A percentile compares a stretch with the other conserved stretches of the same genome.
phyloP scores from a whole-genome alignment of 305 asterid genomes.

The Fraxinus paxiana region DNA sequence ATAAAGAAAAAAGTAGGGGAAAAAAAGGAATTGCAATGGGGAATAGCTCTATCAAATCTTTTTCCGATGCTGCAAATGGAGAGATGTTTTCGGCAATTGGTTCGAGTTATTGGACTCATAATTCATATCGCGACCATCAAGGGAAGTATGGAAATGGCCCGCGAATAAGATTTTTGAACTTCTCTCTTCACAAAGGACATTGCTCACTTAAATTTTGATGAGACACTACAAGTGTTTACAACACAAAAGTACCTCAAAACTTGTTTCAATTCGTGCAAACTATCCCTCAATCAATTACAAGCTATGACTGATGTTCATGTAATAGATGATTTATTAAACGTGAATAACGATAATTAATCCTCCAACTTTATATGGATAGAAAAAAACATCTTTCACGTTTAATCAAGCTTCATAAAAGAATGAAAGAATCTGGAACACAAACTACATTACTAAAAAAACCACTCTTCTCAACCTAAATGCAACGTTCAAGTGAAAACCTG shows the following conservation, averaged over 20 bases:
- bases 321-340: background rate
- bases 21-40: slow-evolving; percentile 35
- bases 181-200: background rate
- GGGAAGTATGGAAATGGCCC: background rate
- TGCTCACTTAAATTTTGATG: background rate
- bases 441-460: background rate
- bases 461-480: background rate
- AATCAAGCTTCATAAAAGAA: background rate
- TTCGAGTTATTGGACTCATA: slow-evolving; percentile 13
- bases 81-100: slow-evolving; percentile 23
- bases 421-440: background rate
- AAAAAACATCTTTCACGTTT: background rate
- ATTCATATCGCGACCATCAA: background rate
- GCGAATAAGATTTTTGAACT: background rate
- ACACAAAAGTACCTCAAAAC: background rate
- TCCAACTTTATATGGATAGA: background rate
- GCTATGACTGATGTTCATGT: background rate
- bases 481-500: background rate
- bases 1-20: background rate
- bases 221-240: background rate
- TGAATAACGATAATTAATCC: background rate
- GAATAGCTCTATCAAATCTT: slow-evolving; percentile 47
- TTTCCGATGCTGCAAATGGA: slow-evolving; percentile 28
- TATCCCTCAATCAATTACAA: background rate
- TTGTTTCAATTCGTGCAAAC: background rate